Evolutionary conservation across 805 yeast genomes (phyloP).

Genomic region (Teunomyces aglyptinius): DNA sequence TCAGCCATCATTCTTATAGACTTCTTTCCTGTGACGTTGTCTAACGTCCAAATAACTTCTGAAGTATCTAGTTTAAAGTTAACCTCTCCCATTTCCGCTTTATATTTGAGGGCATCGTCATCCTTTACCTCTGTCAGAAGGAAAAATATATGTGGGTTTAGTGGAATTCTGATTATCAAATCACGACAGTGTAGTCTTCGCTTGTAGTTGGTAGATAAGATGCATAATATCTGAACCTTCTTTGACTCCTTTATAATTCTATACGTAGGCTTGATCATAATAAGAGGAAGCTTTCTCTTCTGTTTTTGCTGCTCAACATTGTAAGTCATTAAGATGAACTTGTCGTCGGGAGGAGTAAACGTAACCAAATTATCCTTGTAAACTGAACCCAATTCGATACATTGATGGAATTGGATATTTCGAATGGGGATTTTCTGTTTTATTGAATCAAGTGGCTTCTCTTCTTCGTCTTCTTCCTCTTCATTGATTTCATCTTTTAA

Average conservation of each 20-base stretch:
- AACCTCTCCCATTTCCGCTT: slow-evolving; percentile 70
- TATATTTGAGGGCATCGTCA: slow-evolving; percentile 58
- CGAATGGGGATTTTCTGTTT: slow-evolving; percentile 28
- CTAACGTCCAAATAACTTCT: slow-evolving; percentile 70
- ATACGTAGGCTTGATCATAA: slow-evolving; percentile 42
- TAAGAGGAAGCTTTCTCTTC: slow-evolving; percentile 36
- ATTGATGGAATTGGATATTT: slow-evolving; percentile 50
- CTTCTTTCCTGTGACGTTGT: slow-evolving; percentile 61
- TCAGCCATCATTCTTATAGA: slow-evolving; percentile 56
- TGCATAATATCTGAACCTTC: slow-evolving; percentile 35
- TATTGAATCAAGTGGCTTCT: background rate
- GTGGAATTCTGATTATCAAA: slow-evolving; percentile 31
- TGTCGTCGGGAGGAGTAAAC: slow-evolving; percentile 81
- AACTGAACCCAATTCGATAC: slow-evolving; percentile 71
- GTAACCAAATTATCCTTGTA: slow-evolving; percentile 67
- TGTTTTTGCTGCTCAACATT: slow-evolving; percentile 44
- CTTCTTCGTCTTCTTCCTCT: slow-evolving; percentile 9
- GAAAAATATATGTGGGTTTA: slow-evolving; percentile 33
- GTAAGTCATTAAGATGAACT: slow-evolving; percentile 37
- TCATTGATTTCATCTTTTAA: slow-evolving; percentile 9
- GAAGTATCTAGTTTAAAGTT: slow-evolving; percentile 68
- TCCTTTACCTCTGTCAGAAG: slow-evolving; percentile 12
- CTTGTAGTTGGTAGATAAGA: slow-evolving; percentile 33
- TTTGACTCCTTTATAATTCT: slow-evolving; percentile 18
- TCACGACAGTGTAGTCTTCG: slow-evolving; percentile 33